Base-by-base conservation (phyloP, 805 yeast species). In the Ogataea paraovalis region DNA sequence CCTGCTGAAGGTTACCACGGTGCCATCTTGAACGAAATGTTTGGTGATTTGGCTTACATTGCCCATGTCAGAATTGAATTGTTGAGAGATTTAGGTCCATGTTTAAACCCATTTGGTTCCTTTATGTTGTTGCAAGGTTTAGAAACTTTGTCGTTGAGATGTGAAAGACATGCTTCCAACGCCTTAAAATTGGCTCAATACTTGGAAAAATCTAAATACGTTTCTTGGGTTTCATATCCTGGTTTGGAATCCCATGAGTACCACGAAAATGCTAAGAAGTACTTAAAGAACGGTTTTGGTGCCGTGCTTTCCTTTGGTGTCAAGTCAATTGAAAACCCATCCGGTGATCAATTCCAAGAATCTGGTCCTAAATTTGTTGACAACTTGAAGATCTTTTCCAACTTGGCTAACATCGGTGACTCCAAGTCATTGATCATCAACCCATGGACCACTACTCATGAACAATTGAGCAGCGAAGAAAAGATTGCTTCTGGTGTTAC, bases 1-100 rank as follows among this genome's bases (percentile, higher is more conserved):
- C 98, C 98, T 30, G 81, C 92, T 44, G 96, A 87, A 67, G 96
- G 96, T 51, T 92, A 91, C 71, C 97, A 92, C 63, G 98, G 97
- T 30, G 75, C 87, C 60, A 73, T 86, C 27, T 78, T 87, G 64
- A 83, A 82, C 63, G 96, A 90, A 51, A 85, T 89, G 37, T 78
- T 90, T 53, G 96, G 96, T 44, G 78, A 80, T 51, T 70, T 77
- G 54, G 96, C 96, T 6, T 91, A 75, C 70, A 83, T 86, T 60
- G 83, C 82, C 14, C 92, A 85, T 60, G 82, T 80, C 44, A 84
- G 97, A 74, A 78, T 85, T 53, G 96, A 88, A 71, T 74, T 87
- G 53, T 73, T 90, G 59, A 85, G 98, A 74, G 98, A 92, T 70
- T 75, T 89, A 53, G 99, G 99, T 58, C 92, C 97, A 55, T 69